phyloP scores from a whole-genome alignment of 140 eudicot species.

The Bidens hawaiensis region DNA sequence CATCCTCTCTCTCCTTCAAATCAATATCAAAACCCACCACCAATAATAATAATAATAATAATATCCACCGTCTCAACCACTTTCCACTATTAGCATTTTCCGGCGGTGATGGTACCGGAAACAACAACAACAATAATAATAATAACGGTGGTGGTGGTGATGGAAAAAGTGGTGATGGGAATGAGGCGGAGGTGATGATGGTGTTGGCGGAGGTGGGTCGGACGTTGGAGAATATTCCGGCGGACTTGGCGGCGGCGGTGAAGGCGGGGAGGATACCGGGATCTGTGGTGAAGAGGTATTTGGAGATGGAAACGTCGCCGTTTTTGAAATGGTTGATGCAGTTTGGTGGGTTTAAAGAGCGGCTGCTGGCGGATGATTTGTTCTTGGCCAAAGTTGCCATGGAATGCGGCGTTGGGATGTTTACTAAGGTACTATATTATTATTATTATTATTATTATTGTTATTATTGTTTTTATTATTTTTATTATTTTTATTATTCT shows the following conservation, averaged over 20 bases:
- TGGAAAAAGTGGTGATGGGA: slow-evolving; percentile 32
- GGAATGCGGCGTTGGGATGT: slow-evolving; percentile 94
- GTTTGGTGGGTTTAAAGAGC: slow-evolving; percentile 87
- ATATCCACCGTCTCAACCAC: background rate
- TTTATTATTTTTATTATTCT: background rate
- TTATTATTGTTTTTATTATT: too few relatives aligned
- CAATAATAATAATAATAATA: too few relatives aligned
- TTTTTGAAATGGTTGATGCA: slow-evolving; percentile 66
- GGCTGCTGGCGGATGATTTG: slow-evolving; percentile 95
- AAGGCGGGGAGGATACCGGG: slow-evolving; percentile 67
- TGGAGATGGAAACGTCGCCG: slow-evolving; percentile 72
- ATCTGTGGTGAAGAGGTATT: slow-evolving; percentile 49
- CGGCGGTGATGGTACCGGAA: slow-evolving; percentile 32
- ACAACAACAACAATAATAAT: background rate
- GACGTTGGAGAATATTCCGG: slow-evolving; percentile 71
- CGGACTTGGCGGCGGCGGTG: slow-evolving; percentile 77
- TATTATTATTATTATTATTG: too few relatives aligned
- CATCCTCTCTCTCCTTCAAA: slow-evolving; percentile 13
- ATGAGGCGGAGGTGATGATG: slow-evolving; percentile 67
- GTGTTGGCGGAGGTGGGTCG: slow-evolving; percentile 61
- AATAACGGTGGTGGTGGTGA: slow-evolving; percentile 1
- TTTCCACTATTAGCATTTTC: slow-evolving; percentile 22
- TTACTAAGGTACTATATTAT: slow-evolving; percentile 60
- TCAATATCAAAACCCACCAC: background rate
- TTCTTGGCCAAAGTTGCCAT: slow-evolving; percentile 81